phyloP scores from a whole-genome alignment of 345 rosid genomes.

The Capsella bursapastoris region DNA sequence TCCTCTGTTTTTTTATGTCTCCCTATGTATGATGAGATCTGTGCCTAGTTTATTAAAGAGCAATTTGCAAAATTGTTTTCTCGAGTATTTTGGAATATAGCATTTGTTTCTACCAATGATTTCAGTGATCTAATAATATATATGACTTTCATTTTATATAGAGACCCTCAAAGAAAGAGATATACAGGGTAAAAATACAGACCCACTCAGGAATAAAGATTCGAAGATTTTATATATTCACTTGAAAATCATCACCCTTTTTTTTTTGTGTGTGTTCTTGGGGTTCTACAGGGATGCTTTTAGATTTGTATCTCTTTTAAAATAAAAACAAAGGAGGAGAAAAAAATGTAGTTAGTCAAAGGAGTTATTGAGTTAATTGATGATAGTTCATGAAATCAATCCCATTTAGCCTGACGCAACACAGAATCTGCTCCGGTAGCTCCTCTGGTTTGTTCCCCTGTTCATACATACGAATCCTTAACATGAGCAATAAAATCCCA shows the following conservation, averaged over 20 bases:
- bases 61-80: not conserved
- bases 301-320: not conserved
- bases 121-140: not conserved
- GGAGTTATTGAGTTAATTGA: slow-evolving; percentile 62
- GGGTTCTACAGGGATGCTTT: slow-evolving; percentile 33
- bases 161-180: slow-evolving; percentile 1
- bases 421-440: slow-evolving; percentile 89
- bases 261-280: not conserved
- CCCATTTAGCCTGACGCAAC: slow-evolving; percentile 77
- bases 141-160: not conserved
- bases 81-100: too few species aligned
- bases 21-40: slow-evolving; percentile 7
- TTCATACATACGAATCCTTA: slow-evolving; percentile 27
- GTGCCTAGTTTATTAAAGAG: not conserved
- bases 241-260: slow-evolving; percentile 37
- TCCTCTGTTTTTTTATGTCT: not conserved
- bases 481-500: not conserved
- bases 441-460: slow-evolving; percentile 94
- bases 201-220: not conserved
- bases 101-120: not conserved
- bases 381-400: slow-evolving; percentile 76
- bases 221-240: slow-evolving; percentile 35
- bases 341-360: slow-evolving; percentile 39
- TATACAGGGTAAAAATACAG: not conserved
- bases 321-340: slow-evolving; percentile 13